Evolutionary conservation across 768 basidiomycete genomes (phyloP).

Genomic region (Suillus cothurnatus): DNA sequence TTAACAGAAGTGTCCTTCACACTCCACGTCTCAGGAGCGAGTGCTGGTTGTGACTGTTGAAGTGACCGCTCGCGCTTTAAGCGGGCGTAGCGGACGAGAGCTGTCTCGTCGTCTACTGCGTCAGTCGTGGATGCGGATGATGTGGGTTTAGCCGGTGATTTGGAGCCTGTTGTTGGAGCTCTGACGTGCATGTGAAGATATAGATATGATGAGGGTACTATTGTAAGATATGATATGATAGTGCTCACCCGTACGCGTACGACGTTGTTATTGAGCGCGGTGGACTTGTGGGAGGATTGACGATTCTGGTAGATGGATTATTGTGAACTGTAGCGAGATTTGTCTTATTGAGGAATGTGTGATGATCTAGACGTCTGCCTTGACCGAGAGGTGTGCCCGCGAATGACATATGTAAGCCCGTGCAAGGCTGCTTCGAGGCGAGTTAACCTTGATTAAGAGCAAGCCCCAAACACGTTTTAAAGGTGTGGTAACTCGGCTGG

Average conservation of each 20-base stretch:
- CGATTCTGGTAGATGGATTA: conserved; percentile 25
- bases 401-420: conserved; percentile 68
- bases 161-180: conserved; percentile 54
- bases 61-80: conserved; percentile 45
- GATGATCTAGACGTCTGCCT: conserved; percentile 85
- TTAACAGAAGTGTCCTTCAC: conserved; percentile 87
- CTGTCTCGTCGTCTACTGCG: conserved; percentile 46
- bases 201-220: conserved; percentile 21
- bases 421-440: conserved; percentile 28
- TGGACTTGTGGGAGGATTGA: conserved; percentile 37
- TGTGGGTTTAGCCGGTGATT: conserved; percentile 60
- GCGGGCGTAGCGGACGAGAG: conserved; percentile 49
- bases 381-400: conserved; percentile 80
- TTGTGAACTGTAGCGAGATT: conserved; percentile 35
- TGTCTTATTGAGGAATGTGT: conserved; percentile 70
- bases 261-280: conserved; percentile 53
- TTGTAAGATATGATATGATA: conserved; percentile 15
- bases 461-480: conserved; percentile 19
- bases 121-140: conserved; percentile 42
- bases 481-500: conserved; percentile 6
- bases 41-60: conserved; percentile 21
- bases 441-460: conserved; percentile 7
- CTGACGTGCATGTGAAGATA: conserved; percentile 36
- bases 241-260: conserved; percentile 70
- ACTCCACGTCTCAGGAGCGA: conserved; percentile 67